Conservation (phyloP, 768 basidiomycete species). For the Boletus pseudopeckii region DNA sequence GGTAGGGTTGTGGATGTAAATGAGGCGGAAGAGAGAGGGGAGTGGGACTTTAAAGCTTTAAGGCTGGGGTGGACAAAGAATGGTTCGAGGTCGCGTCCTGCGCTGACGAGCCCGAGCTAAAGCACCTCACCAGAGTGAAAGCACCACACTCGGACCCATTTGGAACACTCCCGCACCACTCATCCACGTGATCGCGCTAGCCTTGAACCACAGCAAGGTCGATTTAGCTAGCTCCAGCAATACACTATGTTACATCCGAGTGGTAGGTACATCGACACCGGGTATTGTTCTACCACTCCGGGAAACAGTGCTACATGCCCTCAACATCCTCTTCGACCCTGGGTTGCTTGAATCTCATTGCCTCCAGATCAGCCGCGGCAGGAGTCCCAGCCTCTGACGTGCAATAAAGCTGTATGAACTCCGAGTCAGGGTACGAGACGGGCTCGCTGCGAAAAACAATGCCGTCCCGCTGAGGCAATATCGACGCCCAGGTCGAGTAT, state of each 20-base stretch:
- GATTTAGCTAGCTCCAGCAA: not conserved
- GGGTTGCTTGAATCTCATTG: not conserved
- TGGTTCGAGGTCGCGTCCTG: slow-evolving; percentile 34
- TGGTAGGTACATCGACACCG: not conserved
- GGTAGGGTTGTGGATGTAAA: not conserved
- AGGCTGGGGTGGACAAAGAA: slow-evolving; percentile 7
- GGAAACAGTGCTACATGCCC: not conserved
- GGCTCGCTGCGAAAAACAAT: not conserved
- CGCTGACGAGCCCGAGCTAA: slow-evolving; percentile 32
- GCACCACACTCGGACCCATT: slow-evolving; percentile 26
- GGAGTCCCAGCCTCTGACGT: not conserved
- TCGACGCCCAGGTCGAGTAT: not conserved
- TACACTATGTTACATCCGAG: not conserved
- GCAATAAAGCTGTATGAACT: not conserved
- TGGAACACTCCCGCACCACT: slow-evolving; percentile 23
- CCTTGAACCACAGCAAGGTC: not conserved
- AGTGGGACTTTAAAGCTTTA: slow-evolving; percentile 10
- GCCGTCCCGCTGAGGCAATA: not conserved
- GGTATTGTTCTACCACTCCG: not conserved
- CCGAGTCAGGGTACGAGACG: not conserved
- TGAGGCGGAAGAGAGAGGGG: not conserved
- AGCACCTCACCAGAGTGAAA: slow-evolving; percentile 7
- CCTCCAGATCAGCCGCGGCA: not conserved
- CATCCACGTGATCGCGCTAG: slow-evolving; percentile 23
- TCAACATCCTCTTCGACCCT: not conserved